Conservation (phyloP, 148 eudicot species). For the Salicornia ramosissima region DNA sequence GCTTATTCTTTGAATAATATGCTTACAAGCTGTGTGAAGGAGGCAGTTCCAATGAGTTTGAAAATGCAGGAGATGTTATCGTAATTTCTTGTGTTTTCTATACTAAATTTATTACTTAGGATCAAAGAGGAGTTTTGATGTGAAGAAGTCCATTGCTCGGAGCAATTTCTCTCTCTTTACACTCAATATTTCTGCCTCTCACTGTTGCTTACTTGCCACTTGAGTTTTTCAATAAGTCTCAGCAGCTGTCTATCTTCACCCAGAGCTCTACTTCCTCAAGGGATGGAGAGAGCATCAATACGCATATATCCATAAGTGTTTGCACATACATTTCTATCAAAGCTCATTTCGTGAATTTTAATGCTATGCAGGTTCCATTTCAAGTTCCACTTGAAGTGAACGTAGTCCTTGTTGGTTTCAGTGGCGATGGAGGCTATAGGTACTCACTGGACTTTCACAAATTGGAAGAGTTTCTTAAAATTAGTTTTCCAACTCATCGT, state of each 20-base stretch:
- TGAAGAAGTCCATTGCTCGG: neutral
- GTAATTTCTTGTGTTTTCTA: neutral
- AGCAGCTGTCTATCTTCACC: too few relatives aligned
- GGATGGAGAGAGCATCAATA: too few relatives aligned
- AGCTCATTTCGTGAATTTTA: neutral
- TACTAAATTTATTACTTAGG: neutral
- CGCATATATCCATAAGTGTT: neutral
- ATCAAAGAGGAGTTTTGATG: neutral
- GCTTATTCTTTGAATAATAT: too few relatives aligned
- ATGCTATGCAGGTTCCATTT: conserved; percentile 76
- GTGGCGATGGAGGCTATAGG: conserved; percentile 91
- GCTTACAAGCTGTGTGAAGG: neutral
- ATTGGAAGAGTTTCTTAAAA: conserved; percentile 78
- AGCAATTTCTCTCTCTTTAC: neutral
- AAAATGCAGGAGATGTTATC: neutral
- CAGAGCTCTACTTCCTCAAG: too few relatives aligned
- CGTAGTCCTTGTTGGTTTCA: conserved; percentile 83
- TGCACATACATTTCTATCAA: too few relatives aligned
- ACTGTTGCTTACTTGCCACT: neutral
- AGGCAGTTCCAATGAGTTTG: neutral
- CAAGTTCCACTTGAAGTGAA: conserved; percentile 99
- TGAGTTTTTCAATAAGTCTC: neutral
- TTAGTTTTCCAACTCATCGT: conserved; percentile 73
- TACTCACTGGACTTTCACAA: conserved; percentile 69
- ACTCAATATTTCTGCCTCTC: neutral